Base-by-base conservation (phyloP, 768 basidiomycete genomes). In the Boletus sp. region DNA sequence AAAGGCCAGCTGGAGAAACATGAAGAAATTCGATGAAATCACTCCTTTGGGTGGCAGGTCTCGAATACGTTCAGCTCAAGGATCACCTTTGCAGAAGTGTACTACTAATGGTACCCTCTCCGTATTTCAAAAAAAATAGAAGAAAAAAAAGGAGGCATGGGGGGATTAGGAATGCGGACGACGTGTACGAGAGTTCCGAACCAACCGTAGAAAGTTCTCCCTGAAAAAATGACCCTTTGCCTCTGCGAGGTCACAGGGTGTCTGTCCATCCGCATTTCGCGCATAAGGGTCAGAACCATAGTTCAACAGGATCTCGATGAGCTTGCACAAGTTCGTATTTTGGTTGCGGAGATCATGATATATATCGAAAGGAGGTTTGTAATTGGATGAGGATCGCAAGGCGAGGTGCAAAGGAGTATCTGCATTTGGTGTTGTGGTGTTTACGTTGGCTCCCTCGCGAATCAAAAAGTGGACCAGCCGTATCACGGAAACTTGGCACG, bases 171-270 rank as follows among this genome's bases (percentile, higher is more conserved):
- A 24, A 24, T 24, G 24, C 24, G 24, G 24, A 2, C 24, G 24
- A 1, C 3, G 24, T 24, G 24, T 2, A 24, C 7, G n/a, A 20
- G 35, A 28, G 3, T 39, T 15, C 35, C 29, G 45, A 30, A 54
- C 46, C 46, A 54, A 33, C 5, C 53, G 53, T 20, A 54, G n/a
- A 18, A 54, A 54, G 17, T 48, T 54, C 7, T 54, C 28, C 4
- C 40, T 48, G 46, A 54, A 54, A 20, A 48, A 48, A 30, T 20
- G 32, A 14, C 37, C 37, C 15, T 15, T 37, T 10, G 3, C 52
- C 12, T 46, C 28, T 20, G 45, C 52, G 20, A 37, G 12, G 14
- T 54, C 52, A 30, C 47, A 18, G 8, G 45, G 35, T 6, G 45
- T 37, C n/a, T 47, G 10, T 6, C 37, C 37, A 24, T 54, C 36